Evolutionary conservation across 2,329 filamentous ascomycete species (phyloP).

Genomic region (Whalleya microplaca): DNA sequence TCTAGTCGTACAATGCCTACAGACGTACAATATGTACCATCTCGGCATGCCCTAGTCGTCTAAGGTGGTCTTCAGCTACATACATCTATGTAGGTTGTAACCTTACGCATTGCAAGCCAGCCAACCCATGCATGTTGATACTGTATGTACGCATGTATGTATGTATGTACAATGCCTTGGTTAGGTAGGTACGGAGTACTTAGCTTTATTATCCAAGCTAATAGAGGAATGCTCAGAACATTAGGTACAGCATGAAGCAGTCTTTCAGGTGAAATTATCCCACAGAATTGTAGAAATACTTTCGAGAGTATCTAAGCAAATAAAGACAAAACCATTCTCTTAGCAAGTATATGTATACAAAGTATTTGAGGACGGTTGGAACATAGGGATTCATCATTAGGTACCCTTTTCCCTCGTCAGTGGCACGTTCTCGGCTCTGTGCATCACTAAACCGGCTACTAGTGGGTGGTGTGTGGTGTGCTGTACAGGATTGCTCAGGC

Average conservation of each 20-base stretch:
- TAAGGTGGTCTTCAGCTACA: neutral
- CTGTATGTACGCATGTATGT: slow-evolving; percentile 8
- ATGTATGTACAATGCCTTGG: slow-evolving; percentile 13
- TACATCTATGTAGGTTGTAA: neutral
- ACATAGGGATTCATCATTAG: no score
- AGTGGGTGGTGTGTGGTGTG: slow-evolving; percentile 4
- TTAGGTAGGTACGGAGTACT: no score
- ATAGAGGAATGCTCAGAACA: slow-evolving; percentile 20
- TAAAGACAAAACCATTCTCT: no score
- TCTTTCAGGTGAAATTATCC: neutral
- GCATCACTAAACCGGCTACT: slow-evolving; percentile 25
- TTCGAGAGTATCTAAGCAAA: no score
- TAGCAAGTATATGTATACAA: neutral
- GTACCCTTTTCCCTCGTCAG: no score
- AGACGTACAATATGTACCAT: neutral
- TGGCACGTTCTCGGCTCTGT: slow-evolving; percentile 24
- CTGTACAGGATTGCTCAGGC: neutral
- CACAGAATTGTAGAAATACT: no score
- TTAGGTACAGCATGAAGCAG: slow-evolving; percentile 4
- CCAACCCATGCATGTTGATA: neutral
- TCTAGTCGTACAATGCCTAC: neutral
- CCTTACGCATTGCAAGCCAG: no score
- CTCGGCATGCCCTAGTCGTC: neutral
- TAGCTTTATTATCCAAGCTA: neutral
- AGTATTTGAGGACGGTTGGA: no score